Percentiles rank a stretch among this genome's conserved stretches.
These are phyloP conservation scores for Cryptococcus amylolentus DNA, from an alignment of 1,284 basidiomycete genomes.

Conservation along the genomic window DNA sequence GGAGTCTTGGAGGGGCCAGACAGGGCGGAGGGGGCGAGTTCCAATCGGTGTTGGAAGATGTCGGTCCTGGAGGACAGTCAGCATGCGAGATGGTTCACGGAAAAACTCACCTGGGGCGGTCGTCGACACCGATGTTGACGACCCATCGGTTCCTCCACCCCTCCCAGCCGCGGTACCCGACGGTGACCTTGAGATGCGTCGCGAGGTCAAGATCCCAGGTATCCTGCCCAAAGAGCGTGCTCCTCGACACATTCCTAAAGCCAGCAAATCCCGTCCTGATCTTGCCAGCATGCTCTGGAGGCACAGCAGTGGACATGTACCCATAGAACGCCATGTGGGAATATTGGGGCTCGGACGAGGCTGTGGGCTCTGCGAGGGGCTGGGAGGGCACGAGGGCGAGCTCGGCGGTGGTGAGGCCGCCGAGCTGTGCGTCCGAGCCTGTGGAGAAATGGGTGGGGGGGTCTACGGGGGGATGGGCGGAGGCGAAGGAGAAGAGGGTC, in stretches of 20 bases:
- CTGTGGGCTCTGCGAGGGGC: not conserved
- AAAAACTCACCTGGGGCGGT: slow-evolving; percentile 46
- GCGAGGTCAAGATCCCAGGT: slow-evolving; percentile 52
- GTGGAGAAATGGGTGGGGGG: not conserved
- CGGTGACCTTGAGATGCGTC: slow-evolving; percentile 50
- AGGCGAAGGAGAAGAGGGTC: slow-evolving; percentile 35
- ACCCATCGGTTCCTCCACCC: slow-evolving; percentile 51
- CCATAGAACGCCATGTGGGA: slow-evolving; percentile 43
- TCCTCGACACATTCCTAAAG: slow-evolving; percentile 51
- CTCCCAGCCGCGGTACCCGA: slow-evolving; percentile 48
- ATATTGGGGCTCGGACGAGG: not conserved
- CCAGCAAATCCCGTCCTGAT: slow-evolving; percentile 54
- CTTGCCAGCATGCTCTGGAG: slow-evolving; percentile 33
- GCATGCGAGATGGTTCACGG: too few species aligned
- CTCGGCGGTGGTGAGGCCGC: slow-evolving; percentile 2
- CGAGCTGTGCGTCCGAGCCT: not conserved
- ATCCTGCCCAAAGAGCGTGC: slow-evolving; percentile 52
- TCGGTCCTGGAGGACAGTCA: slow-evolving; percentile 40
- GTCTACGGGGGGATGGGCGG: slow-evolving; percentile 14
- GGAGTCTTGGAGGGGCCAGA: slow-evolving; percentile 23
- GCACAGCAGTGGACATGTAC: slow-evolving; percentile 42
- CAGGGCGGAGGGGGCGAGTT: slow-evolving; percentile 36
- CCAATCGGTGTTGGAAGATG: slow-evolving; percentile 55
- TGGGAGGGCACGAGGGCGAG: not conserved
- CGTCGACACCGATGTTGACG: slow-evolving; percentile 54